A percentile compares a stretch with the other conserved stretches of the same genome.
Evolutionary conservation across 1,284 basidiomycete species (phyloP).

Genomic region (Cystobasidium pallidum): DNA sequence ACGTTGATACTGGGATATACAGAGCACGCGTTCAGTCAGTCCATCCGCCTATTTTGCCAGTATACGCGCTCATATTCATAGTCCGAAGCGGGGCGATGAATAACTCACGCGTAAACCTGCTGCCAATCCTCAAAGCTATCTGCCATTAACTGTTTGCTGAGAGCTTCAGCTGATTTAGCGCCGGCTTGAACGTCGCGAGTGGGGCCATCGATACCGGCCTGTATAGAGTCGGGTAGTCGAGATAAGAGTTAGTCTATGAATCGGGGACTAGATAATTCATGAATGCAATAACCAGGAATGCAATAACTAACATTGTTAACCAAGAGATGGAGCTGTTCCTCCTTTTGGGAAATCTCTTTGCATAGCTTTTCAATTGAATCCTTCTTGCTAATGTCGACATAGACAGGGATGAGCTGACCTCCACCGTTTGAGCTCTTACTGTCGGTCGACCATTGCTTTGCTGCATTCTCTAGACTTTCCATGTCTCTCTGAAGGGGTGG

Average conservation of each 20-base stretch:
- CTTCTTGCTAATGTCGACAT: constrained; percentile 68
- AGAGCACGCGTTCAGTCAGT: too few relatives aligned
- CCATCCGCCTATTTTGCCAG: too few relatives aligned
- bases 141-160: constrained; percentile 65
- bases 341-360: constrained; percentile 62
- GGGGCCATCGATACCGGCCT: constrained; percentile 53
- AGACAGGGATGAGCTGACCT: constrained; percentile 46
- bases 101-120: constrained; percentile 60
- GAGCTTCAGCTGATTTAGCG: constrained; percentile 63
- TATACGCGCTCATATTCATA: too few relatives aligned
- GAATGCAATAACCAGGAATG: too few relatives aligned
- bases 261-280: too few relatives aligned
- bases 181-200: constrained; percentile 65
- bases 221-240: constrained; percentile 12
- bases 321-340: constrained; percentile 74
- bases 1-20: constrained; percentile 56
- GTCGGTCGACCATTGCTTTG: constrained; percentile 57
- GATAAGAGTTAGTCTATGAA: constrained; percentile 39
- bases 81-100: neutral
- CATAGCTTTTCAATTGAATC: constrained; percentile 66
- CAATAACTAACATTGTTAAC: constrained; percentile 71
- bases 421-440: constrained; percentile 43
- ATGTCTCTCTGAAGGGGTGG: constrained; percentile 54
- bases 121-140: constrained; percentile 69
- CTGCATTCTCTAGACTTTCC: constrained; percentile 59